Conservation (phyloP, 129 eudicot species). For the Cynara cardunculus region DNA sequence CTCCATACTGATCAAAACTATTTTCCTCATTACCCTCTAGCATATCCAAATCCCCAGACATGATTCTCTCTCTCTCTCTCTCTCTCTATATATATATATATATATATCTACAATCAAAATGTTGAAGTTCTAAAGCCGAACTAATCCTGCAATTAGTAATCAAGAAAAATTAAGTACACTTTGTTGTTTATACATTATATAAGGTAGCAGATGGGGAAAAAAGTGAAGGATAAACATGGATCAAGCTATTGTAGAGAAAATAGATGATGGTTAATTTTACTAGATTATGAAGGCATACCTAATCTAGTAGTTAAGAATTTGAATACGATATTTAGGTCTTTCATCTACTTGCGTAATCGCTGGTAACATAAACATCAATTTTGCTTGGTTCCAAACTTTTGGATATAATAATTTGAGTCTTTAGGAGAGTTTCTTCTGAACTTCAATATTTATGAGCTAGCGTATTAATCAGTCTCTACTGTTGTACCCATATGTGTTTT, state of each 20-base stretch:
- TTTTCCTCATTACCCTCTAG: slow-evolving; percentile 18
- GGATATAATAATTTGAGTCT: background rate
- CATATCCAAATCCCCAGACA: slow-evolving; percentile 33
- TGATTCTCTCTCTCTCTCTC: background rate
- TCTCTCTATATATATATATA: background rate
- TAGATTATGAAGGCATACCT: slow-evolving; percentile 16
- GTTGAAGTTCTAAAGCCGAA: slow-evolving; percentile 8
- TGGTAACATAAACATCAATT: background rate
- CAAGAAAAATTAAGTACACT: background rate
- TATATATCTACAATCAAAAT: background rate
- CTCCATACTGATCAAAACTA: slow-evolving; percentile 23
- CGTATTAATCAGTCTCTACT: background rate
- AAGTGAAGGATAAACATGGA: slow-evolving; percentile 12
- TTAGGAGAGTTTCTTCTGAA: slow-evolving; percentile 4
- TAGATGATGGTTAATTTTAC: background rate
- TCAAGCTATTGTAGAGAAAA: no score
- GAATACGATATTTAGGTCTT: slow-evolving; percentile 16
- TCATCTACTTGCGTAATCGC: slow-evolving; percentile 19
- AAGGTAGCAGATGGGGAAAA: slow-evolving; percentile 3
- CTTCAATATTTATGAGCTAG: slow-evolving; percentile 1
- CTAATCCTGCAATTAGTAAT: slow-evolving; percentile 12
- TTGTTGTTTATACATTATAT: background rate
- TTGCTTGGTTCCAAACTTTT: background rate
- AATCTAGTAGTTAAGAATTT: slow-evolving; percentile 23
- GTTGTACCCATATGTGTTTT: background rate